These are phyloP conservation scores for Allantophomopsis cytisporea DNA, from an alignment of 2,329 filamentous ascomycete genomes.

Conservation along the genomic window DNA sequence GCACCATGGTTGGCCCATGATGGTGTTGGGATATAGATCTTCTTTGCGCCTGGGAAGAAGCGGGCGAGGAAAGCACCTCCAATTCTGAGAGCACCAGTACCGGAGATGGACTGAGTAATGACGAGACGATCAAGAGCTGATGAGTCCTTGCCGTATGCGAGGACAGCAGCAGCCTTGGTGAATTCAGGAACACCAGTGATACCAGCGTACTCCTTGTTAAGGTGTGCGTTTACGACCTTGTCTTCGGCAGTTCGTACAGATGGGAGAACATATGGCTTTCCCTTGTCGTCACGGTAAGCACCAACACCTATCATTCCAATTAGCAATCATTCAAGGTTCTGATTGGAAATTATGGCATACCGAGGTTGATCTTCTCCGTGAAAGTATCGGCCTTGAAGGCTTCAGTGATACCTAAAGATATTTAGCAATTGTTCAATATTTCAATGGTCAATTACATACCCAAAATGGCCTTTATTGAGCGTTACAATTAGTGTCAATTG, in stretches of 20 bases:
- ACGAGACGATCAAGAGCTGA: constrained; percentile 65
- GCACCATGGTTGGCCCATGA: constrained; percentile 98
- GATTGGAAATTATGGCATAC: constrained; percentile 27
- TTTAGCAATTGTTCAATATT: constrained; percentile 12
- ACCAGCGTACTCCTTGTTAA: constrained; percentile 97
- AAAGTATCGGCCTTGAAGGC: constrained; percentile 96
- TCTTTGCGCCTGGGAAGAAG: constrained; percentile 84
- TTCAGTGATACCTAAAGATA: constrained; percentile 70
- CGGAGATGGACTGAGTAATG: constrained; percentile 96
- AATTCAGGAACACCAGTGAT: constrained; percentile 95
- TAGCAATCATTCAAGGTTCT: too few relatives aligned
- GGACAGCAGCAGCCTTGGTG: constrained; percentile 78
- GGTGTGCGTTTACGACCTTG: constrained; percentile 60
- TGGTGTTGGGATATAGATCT: constrained; percentile 90
- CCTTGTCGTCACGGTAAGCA: constrained; percentile 94
- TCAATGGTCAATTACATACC: constrained; percentile 32
- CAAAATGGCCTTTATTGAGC: constrained; percentile 52
- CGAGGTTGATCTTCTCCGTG: constrained; percentile 94
- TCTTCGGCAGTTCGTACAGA: constrained; percentile 84
- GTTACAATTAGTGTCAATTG: constrained; percentile 16
- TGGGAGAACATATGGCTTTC: constrained; percentile 95
- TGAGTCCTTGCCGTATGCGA: constrained; percentile 80
- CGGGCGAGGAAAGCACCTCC: constrained; percentile 86
- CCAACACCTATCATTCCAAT: constrained; percentile 54
- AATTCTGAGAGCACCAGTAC: constrained; percentile 89